A percentile compares a stretch with the other conserved stretches of the same genome.
phyloP scores from a whole-genome alignment of 2,329 filamentous ascomycete species.

The Rutstroemia sp. region DNA sequence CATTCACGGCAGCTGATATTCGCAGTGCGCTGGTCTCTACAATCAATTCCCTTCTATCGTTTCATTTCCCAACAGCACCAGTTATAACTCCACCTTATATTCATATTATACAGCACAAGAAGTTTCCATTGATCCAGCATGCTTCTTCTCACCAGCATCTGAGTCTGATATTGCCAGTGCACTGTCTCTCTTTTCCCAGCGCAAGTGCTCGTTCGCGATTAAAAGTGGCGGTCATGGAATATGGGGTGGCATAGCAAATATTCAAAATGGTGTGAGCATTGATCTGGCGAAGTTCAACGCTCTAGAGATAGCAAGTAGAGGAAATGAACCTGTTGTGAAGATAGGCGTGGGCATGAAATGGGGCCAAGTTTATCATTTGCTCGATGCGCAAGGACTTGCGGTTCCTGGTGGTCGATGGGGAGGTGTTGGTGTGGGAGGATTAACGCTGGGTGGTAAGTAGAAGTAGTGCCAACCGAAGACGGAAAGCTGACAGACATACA shows the following conservation, averaged over 20 bases:
- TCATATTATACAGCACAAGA: not conserved
- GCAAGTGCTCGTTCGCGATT: conserved; percentile 38
- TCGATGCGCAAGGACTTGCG: conserved; percentile 28
- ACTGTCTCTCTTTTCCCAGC: not conserved
- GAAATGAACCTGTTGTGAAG: conserved; percentile 20
- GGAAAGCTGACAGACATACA: not conserved
- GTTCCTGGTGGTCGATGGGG: conserved; percentile 32
- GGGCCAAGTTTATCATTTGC: conserved; percentile 31
- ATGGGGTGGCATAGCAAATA: conserved; percentile 43
- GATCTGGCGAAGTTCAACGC: conserved; percentile 17
- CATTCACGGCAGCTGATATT: not conserved
- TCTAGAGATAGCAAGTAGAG: conserved; percentile 10
- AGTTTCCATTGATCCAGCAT: not conserved
- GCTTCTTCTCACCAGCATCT: not conserved
- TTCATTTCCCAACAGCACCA: not conserved
- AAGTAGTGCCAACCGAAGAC: not conserved
- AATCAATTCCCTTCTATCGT: not conserved
- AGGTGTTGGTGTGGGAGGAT: conserved; percentile 10
- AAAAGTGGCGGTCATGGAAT: conserved; percentile 51
- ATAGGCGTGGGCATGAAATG: conserved; percentile 33
- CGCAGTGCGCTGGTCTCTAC: not conserved
- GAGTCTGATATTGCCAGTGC: not conserved
- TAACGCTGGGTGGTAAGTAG: conserved; percentile 9
- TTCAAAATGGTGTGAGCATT: conserved; percentile 40
- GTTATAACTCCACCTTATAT: not conserved